phyloP scores from a whole-genome alignment of 352 stramenopile genomes.

The Pythium aristosporum region DNA sequence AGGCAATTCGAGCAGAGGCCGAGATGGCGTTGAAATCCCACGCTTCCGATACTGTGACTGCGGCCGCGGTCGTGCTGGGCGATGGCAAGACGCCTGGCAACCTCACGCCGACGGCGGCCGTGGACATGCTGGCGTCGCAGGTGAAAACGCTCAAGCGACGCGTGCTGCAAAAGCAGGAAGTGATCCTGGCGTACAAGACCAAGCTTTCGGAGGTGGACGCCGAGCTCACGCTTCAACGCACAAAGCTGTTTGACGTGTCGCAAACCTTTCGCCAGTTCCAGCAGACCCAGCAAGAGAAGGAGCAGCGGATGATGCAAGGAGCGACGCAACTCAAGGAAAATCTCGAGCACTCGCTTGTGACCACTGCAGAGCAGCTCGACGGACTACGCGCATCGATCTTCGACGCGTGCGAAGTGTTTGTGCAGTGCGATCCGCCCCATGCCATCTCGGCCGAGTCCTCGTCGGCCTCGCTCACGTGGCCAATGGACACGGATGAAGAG shows the following conservation, averaged over 20 bases:
- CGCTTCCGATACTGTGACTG: background rate
- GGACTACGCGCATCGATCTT: constrained; percentile 54
- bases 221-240: constrained; percentile 34
- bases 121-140: constrained; percentile 31
- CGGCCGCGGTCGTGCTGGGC: background rate
- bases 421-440: constrained; percentile 29
- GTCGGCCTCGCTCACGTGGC: constrained; percentile 7
- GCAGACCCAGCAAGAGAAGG: constrained; percentile 30
- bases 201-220: constrained; percentile 38
- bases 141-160: constrained; percentile 44
- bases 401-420: constrained; percentile 58
- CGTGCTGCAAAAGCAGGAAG: constrained; percentile 58
- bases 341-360: constrained; percentile 19
- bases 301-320: constrained; percentile 21
- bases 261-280: constrained; percentile 41
- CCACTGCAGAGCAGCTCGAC: constrained; percentile 40
- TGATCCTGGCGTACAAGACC: constrained; percentile 42
- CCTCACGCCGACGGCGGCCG: background rate
- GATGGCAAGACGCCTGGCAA: background rate
- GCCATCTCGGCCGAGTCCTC: background rate
- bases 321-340: constrained; percentile 20
- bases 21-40: background rate
- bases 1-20: constrained; percentile 7
- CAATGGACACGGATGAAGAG: constrained; percentile 5
- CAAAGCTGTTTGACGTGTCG: constrained; percentile 38